Base-by-base conservation (phyloP, 371 early-diverging fungal genomes). In the Smittium mucronatum region DNA sequence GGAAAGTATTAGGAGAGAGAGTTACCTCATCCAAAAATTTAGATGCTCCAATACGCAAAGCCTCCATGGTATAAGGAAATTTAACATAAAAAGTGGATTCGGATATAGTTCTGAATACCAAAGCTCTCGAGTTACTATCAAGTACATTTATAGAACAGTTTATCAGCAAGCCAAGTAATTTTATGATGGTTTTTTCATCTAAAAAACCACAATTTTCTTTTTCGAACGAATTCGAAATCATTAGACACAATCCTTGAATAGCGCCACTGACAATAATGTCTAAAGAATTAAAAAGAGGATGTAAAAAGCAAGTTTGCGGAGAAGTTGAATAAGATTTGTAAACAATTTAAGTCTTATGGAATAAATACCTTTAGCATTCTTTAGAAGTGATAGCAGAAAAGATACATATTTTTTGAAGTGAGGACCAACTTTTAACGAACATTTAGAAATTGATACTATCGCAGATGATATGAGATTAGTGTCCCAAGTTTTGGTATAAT, bases 11-110 rank as follows among this genome's bases (percentile, higher is more conserved):
- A n/a, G n/a, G n/a, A n/a, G n/a, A n/a, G n/a, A n/a, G n/a, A n/a
- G 8, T 34, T 36, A 36, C 80, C 75, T 94, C 94, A 0, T 78
- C 77, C 0, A 77, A 67, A 75, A 95, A 97, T 28, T 75, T 73
- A 72, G 89, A 89, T 21, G 86, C 86, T 0, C 85, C 87, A 60
- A 84, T 81, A 36, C 95, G 86, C 34, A 97, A 81, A 1, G 91
- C 85, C 76, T 94, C 94, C 5, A 92, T 89, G 0, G 90, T 92
- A 1, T 89, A 80, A 5, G 83, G 78, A 0, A 32, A 32, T 34
- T 34, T 33, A n/a, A n/a, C n/a, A n/a, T 34, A n/a, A 61, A 16
- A 15, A 65, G 34, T 5, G 5, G 5, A 31, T 11, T 2, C 2
- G 2, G 65, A 2, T 11, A 65, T 34, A 5, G 36, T 15, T 34